Conservation (phyloP, 2,329 filamentous ascomycete species). For the Cladophialophora yegresii region DNA sequence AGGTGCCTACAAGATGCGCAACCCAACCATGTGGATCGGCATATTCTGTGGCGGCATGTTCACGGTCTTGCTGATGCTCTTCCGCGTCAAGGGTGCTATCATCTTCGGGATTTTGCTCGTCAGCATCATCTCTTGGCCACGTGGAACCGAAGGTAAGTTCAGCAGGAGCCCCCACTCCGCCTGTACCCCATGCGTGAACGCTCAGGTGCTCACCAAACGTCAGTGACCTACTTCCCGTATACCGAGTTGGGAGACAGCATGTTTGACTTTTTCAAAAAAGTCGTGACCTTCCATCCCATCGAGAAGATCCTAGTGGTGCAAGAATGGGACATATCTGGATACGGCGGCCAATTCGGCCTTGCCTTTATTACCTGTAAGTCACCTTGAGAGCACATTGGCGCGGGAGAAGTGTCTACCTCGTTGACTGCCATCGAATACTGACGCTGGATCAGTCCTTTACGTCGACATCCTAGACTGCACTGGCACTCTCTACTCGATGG, state of each 20-base stretch:
- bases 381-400: neutral
- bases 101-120: conserved; percentile 81
- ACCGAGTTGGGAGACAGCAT: conserved; percentile 65
- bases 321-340: conserved; percentile 68
- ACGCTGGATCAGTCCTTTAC: conserved; percentile 64
- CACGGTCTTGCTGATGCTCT: conserved; percentile 79
- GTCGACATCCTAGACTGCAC: conserved; percentile 88
- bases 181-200: neutral
- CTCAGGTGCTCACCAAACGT: neutral
- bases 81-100: conserved; percentile 82
- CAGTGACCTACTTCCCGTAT: conserved; percentile 78
- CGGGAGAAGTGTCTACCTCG: no score
- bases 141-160: conserved; percentile 56
- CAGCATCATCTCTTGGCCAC: conserved; percentile 85
- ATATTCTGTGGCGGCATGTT: conserved; percentile 83
- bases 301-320: conserved; percentile 68
- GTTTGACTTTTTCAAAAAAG: conserved; percentile 86
- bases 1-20: conserved; percentile 72
- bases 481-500: conserved; percentile 87
- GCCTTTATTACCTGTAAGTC: conserved; percentile 67
- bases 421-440: neutral
- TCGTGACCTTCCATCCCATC: conserved; percentile 82
- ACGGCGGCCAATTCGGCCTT: conserved; percentile 75
- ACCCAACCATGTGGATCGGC: conserved; percentile 80
- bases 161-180: neutral